Base-by-base conservation (phyloP, 2,329 filamentous ascomycete species). In the Endoconidiophora laricicola region DNA sequence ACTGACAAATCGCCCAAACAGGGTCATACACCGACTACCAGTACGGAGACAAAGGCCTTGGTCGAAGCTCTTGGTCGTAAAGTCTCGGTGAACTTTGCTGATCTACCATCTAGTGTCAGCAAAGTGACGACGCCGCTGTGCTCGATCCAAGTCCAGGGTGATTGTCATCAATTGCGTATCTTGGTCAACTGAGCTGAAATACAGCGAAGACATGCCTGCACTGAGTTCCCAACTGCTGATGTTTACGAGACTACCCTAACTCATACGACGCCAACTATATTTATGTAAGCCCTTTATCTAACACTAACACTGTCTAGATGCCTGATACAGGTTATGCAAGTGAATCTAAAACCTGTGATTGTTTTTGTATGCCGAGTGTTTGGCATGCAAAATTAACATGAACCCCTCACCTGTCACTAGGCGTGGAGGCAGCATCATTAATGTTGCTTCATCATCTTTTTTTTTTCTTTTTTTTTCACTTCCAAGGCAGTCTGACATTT, bases 131-230 rank as follows among this genome's bases (percentile, higher is more conserved):
- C 49, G 66, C 71, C n/a, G 63, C 66, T 0, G 69, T 88, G 2
- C 66, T 78, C 1, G 74, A 79, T 18, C 22, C 65, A 66, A 18
- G 63, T 87, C 50, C 67, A 84, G n/a, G 65, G 69, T 40, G 76
- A 79, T 59, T 74, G 73, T 45, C 71, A 79, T 61, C 60, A 76
- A 60, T 76, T 93, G 55, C 74, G 84, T 60, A 84, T 93, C 59
- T 74, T 94, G 6, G 68, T 94, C 58, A 94, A 88, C 67, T 90
- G 84, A 66, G 87, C 83, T 16, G 87, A 87, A 23, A 88, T 94
- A 60, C 87, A 94, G 64, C 73, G 79, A 55, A 73, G 86, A 12
- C 83, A 91, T 63, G 77, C 83, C 0, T 78, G 81, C 41, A 77
- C 86, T 58, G 64, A 73, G 53, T 94, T 94, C 60, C 85, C 85